A percentile compares a stretch with the other conserved stretches of the same genome.
Conservation (phyloP, 495 filamentous ascomycete genomes). For the Penicillium fimorum region DNA sequence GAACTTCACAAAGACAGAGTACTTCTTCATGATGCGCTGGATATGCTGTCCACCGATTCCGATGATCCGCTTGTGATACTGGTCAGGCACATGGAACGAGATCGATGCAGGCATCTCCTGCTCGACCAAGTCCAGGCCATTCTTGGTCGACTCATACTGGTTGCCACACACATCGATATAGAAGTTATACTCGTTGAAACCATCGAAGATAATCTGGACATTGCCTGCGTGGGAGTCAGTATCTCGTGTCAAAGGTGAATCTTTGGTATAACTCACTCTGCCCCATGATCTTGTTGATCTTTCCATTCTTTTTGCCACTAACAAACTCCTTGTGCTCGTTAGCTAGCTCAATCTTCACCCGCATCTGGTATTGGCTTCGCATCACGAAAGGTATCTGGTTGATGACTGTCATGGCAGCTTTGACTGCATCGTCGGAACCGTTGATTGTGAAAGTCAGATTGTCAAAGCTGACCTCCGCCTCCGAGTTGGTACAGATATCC, state of each 20-base stretch:
- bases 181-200: slow-evolving; percentile 99
- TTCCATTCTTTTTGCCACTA: slow-evolving; percentile 98
- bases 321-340: slow-evolving; percentile 99
- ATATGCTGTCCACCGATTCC: slow-evolving; percentile 98
- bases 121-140: slow-evolving; percentile 87
- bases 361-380: slow-evolving; percentile 83
- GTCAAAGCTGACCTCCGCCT: slow-evolving; percentile 91
- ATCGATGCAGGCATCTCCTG: slow-evolving; percentile 99
- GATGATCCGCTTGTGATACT: slow-evolving; percentile 99
- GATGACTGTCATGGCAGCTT: slow-evolving; percentile 87
- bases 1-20: slow-evolving; percentile 99
- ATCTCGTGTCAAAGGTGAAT: not conserved
- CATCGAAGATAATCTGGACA: slow-evolving; percentile 98
- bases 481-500: slow-evolving; percentile 94
- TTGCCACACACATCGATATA: slow-evolving; percentile 95
- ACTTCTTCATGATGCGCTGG: slow-evolving; percentile 99
- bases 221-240: slow-evolving; percentile 54
- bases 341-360: slow-evolving; percentile 96
- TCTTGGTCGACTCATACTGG: slow-evolving; percentile 87
- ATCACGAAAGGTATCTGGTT: slow-evolving; percentile 87
- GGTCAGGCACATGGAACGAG: slow-evolving; percentile 98
- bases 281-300: slow-evolving; percentile 99
- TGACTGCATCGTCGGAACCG: slow-evolving; percentile 92
- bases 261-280: slow-evolving; percentile 60
- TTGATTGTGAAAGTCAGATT: slow-evolving; percentile 91